Evolutionary conservation across 805 yeast genomes (phyloP).

Genomic region (Helenozyma baotianmanensis): DNA sequence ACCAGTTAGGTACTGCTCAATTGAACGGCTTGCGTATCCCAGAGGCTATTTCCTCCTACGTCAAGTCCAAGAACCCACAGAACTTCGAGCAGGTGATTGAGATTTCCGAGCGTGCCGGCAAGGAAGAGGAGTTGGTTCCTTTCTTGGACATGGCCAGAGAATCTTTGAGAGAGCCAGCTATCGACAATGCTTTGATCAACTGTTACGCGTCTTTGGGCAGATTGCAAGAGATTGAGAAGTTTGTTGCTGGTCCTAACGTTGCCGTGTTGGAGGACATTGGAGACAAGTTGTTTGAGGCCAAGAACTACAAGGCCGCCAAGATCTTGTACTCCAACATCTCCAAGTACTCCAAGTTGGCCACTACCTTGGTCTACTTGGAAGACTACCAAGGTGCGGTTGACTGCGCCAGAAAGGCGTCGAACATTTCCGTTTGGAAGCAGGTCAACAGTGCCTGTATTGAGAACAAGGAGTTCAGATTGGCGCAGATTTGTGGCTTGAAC

Average conservation of each 20-base stretch:
- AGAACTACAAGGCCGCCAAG: constrained; percentile 90
- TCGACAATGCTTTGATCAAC: constrained; percentile 88
- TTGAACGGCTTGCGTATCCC: constrained; percentile 87
- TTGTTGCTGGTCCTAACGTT: constrained; percentile 82
- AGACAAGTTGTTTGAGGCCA: constrained; percentile 76
- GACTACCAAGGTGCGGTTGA: constrained; percentile 97
- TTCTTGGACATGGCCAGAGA: constrained; percentile 90
- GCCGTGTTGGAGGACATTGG: constrained; percentile 92
- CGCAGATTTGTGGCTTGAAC: constrained; percentile 97
- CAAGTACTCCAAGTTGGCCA: constrained; percentile 92
- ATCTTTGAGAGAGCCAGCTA: constrained; percentile 81
- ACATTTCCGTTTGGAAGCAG: constrained; percentile 92
- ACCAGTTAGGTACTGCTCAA: constrained; percentile 93
- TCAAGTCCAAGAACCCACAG: constrained; percentile 85
- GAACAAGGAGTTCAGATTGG: constrained; percentile 90
- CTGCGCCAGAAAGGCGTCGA: constrained; percentile 97
- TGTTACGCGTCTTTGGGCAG: constrained; percentile 78
- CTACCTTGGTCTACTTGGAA: constrained; percentile 87
- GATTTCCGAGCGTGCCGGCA: constrained; percentile 90
- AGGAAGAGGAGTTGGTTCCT: constrained; percentile 86
- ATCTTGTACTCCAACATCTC: constrained; percentile 79
- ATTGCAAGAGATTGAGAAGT: constrained; percentile 75
- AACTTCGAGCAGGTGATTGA: constrained; percentile 91
- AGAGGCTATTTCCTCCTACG: constrained; percentile 88
- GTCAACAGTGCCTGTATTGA: constrained; percentile 96